Conservation (phyloP, 176 grass and related monocot species). For the Triticum turgidum region DNA sequence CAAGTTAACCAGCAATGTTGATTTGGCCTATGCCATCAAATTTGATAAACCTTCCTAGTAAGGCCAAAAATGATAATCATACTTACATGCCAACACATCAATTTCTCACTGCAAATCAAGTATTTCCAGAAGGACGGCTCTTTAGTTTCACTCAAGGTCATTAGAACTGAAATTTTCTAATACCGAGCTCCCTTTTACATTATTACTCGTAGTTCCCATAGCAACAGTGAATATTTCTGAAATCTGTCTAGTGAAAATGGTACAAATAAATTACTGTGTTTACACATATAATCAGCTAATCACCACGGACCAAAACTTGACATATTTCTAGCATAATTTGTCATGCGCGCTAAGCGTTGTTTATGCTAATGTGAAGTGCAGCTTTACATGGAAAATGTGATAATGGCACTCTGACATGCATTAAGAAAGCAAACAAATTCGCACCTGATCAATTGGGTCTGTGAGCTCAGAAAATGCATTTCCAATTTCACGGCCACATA, state of each 20-base stretch:
- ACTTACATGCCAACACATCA: neutral
- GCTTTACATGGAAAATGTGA: neutral
- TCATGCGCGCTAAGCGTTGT: neutral
- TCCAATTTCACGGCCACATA: conserved; percentile 97
- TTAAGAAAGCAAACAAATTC: conserved; percentile 9
- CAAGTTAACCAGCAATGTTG: neutral
- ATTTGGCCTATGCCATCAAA: neutral
- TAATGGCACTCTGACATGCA: neutral
- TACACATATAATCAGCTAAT: neutral
- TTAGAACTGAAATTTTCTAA: neutral
- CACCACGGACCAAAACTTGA: neutral
- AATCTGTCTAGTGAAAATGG: conserved; percentile 2
- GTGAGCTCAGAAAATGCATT: conserved; percentile 99
- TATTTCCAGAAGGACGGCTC: neutral
- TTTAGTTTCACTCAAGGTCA: conserved; percentile 20
- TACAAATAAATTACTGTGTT: conserved; percentile 1
- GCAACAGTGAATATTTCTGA: neutral
- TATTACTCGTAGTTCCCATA: neutral
- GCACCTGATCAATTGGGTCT: conserved; percentile 95
- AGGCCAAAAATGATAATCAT: neutral
- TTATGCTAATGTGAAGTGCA: neutral
- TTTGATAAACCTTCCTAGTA: conserved; percentile 9
- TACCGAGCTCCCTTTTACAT: neutral
- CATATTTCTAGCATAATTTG: neutral
- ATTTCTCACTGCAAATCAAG: neutral